These are phyloP conservation scores for Kandelia obovata DNA, from an alignment of 345 rosid species.

Conservation along the genomic window DNA sequence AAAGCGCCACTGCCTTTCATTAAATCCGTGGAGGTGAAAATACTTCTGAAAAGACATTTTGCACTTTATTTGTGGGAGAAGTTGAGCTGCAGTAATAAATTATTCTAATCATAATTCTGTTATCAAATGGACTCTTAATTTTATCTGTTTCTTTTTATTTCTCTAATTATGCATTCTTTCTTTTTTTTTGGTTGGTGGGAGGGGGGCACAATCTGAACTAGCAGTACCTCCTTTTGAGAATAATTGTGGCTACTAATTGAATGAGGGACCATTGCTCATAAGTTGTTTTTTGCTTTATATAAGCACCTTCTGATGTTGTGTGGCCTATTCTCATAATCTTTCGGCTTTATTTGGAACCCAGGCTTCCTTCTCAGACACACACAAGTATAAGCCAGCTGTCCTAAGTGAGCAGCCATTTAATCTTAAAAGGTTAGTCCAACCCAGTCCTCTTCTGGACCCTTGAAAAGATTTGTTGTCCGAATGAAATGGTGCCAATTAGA, in stretches of 20 bases:
- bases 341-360: conserved; percentile 22
- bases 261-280: not conserved
- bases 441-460: not conserved
- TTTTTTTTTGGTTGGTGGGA: too few species aligned
- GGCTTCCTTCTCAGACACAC: conserved; percentile 74
- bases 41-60: not conserved
- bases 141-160: too few species aligned
- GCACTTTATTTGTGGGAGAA: not conserved
- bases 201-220: too few species aligned
- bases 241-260: not conserved
- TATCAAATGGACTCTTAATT: too few species aligned
- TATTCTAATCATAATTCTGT: too few species aligned
- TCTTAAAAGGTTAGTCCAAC: conserved; percentile 59
- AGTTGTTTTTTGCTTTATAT: not conserved
- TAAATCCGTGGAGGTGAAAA: conserved; percentile 63
- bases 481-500: not conserved
- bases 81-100: not conserved
- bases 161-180: too few species aligned
- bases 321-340: not conserved
- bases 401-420: conserved; percentile 67
- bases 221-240: not conserved
- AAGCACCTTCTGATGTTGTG: too few species aligned
- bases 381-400: conserved; percentile 65
- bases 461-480: not conserved
- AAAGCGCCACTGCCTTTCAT: conserved; percentile 73